phyloP scores from a whole-genome alignment of 169 alveolate species.

The Plasmodium berghei region DNA sequence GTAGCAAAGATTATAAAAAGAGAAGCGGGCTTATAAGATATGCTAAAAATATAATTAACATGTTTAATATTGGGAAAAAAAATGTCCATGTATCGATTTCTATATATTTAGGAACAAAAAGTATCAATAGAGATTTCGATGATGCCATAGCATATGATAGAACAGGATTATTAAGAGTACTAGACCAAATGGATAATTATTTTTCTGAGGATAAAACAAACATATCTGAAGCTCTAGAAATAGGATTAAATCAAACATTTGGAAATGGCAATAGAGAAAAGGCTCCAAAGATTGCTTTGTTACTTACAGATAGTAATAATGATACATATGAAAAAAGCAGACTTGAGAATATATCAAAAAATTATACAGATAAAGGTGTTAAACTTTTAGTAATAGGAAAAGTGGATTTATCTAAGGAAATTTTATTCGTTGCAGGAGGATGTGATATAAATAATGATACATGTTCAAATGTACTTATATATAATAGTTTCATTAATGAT shows the following conservation, averaged over 20 bases:
- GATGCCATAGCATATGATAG: slow-evolving; percentile 12
- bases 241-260: slow-evolving; percentile 57
- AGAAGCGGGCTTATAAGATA: slow-evolving; percentile 9
- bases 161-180: slow-evolving; percentile 19
- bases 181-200: slow-evolving; percentile 9
- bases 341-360: slow-evolving; percentile 15
- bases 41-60: slow-evolving; percentile 25
- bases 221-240: slow-evolving; percentile 23
- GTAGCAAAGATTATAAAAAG: neutral
- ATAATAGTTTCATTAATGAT: slow-evolving; percentile 22
- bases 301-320: slow-evolving; percentile 53
- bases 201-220: slow-evolving; percentile 22
- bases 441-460: slow-evolving; percentile 14
- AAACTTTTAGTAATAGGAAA: slow-evolving; percentile 32
- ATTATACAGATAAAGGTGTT: slow-evolving; percentile 39
- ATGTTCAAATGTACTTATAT: slow-evolving; percentile 34
- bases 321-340: slow-evolving; percentile 29
- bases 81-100: slow-evolving; percentile 42
- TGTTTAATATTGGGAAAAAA: slow-evolving; percentile 18
- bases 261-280: slow-evolving; percentile 57
- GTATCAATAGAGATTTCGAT: slow-evolving; percentile 11
- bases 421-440: slow-evolving; percentile 42
- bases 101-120: slow-evolving; percentile 24
- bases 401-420: slow-evolving; percentile 18
- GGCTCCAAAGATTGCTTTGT: slow-evolving; percentile 44